Conservation (phyloP, 768 basidiomycete genomes). For the Suillus ampliporus region DNA sequence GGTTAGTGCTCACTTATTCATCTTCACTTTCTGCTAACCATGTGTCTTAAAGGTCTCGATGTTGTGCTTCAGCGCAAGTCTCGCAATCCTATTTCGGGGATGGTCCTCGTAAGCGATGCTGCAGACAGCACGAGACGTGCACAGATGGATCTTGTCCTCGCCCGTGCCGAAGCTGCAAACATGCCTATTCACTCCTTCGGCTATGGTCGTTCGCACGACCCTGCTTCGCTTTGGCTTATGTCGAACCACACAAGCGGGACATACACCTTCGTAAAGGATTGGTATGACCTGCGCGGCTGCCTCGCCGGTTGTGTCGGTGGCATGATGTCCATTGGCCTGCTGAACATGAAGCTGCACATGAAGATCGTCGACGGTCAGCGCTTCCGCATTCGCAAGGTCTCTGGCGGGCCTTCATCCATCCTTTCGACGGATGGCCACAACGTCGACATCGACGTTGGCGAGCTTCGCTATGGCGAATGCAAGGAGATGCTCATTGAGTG, state of each 20-base stretch:
- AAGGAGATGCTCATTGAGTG: conserved; percentile 96
- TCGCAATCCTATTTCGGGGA: conserved; percentile 88
- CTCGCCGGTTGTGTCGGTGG: conserved; percentile 95
- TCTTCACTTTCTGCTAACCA: conserved; percentile 2
- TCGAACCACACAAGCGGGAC: conserved; percentile 98
- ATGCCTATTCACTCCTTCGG: conserved; percentile 97
- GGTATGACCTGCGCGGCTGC: conserved; percentile 93
- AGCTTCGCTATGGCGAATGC: conserved; percentile 93
- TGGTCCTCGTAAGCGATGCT: conserved; percentile 93
- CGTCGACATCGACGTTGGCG: conserved; percentile 94
- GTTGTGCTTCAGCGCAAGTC: conserved; percentile 93
- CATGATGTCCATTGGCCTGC: conserved; percentile 92
- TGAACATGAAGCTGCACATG: conserved; percentile 95
- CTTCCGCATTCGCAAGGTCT: conserved; percentile 94
- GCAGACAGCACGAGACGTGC: conserved; percentile 91
- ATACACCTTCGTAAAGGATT: conserved; percentile 97
- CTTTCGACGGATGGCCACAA: conserved; percentile 91
- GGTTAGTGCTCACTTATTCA: conserved; percentile 48
- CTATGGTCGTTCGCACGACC: conserved; percentile 96
- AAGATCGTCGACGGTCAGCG: conserved; percentile 88
- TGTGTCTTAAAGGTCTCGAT: conserved; percentile 69
- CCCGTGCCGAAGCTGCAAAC: conserved; percentile 95
- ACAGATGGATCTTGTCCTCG: conserved; percentile 98
- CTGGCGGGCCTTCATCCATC: conserved; percentile 86
- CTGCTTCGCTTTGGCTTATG: conserved; percentile 97